phyloP scores from a whole-genome alignment of 371 early-diverging fungal species.

The Mucor lusitanicus region DNA sequence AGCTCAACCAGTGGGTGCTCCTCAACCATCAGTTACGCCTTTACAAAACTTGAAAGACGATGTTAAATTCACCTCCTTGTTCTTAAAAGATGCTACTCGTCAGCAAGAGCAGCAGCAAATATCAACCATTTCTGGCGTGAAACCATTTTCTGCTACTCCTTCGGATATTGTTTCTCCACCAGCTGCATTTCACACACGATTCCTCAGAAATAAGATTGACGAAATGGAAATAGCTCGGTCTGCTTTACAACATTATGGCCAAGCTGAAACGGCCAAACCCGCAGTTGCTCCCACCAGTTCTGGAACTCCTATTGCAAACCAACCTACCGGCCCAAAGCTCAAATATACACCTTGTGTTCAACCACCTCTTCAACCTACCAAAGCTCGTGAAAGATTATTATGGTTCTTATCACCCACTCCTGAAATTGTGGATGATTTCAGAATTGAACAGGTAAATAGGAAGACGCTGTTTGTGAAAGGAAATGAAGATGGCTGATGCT shows the following conservation, averaged over 20 bases:
- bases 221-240: background rate
- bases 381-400: conserved; percentile 9
- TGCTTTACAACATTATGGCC: background rate
- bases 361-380: conserved; percentile 12
- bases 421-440: conserved; percentile 19
- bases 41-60: background rate
- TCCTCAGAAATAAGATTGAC: background rate
- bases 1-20: background rate
- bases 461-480: background rate
- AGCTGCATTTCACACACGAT: background rate
- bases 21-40: background rate
- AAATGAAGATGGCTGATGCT: background rate
- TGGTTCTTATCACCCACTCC: conserved; percentile 20
- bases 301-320: background rate
- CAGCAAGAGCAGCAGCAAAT: background rate
- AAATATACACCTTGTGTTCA: conserved; percentile 11
- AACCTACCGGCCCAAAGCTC: background rate
- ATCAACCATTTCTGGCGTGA: background rate
- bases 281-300: background rate
- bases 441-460: conserved; percentile 20
- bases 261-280: background rate
- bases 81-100: background rate
- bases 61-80: background rate
- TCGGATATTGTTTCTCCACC: background rate
- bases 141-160: background rate